These are phyloP conservation scores for Platanthera zijinensis DNA, from an alignment of 106 monocot genomes.

Conservation along the genomic window DNA sequence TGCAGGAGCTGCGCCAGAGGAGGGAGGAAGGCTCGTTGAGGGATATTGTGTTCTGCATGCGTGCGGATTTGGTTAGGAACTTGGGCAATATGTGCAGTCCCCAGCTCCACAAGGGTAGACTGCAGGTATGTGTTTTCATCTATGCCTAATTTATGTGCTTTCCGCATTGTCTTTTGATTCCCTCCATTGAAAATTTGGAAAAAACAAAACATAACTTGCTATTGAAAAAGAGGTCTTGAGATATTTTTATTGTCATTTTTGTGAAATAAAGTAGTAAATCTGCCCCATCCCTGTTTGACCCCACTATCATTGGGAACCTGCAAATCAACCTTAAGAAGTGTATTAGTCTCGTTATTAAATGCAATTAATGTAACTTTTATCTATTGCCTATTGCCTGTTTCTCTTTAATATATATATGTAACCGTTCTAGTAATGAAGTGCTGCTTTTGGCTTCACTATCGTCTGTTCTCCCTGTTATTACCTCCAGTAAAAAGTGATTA, in stretches of 20 bases:
- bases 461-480: too few relatives aligned
- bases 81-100: slow-evolving; percentile 97
- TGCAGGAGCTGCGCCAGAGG: slow-evolving; percentile 62
- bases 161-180: not conserved
- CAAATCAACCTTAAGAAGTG: too few relatives aligned
- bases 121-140: slow-evolving; percentile 43
- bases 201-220: not conserved
- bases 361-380: too few relatives aligned
- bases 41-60: slow-evolving; percentile 85
- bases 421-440: too few relatives aligned
- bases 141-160: not conserved
- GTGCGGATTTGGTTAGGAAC: slow-evolving; percentile 79
- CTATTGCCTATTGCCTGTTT: too few relatives aligned
- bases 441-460: too few relatives aligned
- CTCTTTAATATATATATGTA: too few relatives aligned
- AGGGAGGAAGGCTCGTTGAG: slow-evolving; percentile 69
- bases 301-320: too few relatives aligned
- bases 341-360: too few relatives aligned
- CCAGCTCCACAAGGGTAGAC: slow-evolving; percentile 85
- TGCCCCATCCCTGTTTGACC: too few relatives aligned
- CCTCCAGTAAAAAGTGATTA: too few relatives aligned
- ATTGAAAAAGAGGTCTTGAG: not conserved
- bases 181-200: not conserved
- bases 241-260: not conserved
- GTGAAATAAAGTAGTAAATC: too few relatives aligned